Conservation (phyloP, 176 grass and related monocot species). For the Leersia perrieri region DNA sequence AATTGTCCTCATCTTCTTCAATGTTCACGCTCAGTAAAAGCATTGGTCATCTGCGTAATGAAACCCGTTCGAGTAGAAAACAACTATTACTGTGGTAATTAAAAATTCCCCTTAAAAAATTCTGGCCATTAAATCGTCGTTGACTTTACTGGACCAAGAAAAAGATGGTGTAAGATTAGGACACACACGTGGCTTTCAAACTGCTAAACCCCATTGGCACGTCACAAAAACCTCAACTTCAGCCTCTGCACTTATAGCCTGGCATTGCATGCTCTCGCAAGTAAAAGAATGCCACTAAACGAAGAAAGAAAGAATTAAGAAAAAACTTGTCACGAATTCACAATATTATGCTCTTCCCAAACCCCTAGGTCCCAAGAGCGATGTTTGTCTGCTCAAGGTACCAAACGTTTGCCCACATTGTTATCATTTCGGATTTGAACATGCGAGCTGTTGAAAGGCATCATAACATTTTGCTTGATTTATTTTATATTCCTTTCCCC, state of each 20-base stretch:
- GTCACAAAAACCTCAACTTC: background rate
- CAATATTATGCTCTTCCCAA: background rate
- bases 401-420: background rate
- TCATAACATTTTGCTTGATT: too few relatives aligned
- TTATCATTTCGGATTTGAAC: too few relatives aligned
- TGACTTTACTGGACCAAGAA: background rate
- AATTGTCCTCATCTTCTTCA: too few relatives aligned
- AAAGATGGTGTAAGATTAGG: background rate
- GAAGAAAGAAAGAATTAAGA: background rate
- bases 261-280: background rate
- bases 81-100: background rate
- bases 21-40: too few relatives aligned
- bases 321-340: background rate
- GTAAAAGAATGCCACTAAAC: conserved; percentile 5
- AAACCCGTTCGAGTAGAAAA: too few relatives aligned
- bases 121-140: background rate
- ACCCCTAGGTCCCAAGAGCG: background rate
- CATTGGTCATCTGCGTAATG: too few relatives aligned
- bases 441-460: too few relatives aligned
- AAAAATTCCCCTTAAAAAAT: too few relatives aligned
- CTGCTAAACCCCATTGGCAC: conserved; percentile 1
- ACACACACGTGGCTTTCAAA: background rate
- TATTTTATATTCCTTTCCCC: too few relatives aligned
- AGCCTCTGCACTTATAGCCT: background rate
- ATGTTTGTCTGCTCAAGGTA: conserved; percentile 27